Conservation (phyloP, 2,329 filamentous ascomycete species). For the Xylaria polymorpha region DNA sequence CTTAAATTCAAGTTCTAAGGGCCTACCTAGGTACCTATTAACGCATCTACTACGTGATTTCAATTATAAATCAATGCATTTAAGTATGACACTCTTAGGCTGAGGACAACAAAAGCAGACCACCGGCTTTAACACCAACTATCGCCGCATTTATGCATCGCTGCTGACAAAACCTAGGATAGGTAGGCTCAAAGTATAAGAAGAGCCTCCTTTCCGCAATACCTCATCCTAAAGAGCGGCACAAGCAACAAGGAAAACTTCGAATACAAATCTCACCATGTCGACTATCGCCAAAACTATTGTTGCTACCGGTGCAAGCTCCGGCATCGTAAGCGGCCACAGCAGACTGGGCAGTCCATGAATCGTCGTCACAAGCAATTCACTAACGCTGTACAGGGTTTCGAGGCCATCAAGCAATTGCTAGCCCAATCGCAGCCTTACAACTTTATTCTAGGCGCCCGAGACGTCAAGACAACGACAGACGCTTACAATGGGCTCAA, state of each 20-base stretch:
- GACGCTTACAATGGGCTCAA: constrained; percentile 57
- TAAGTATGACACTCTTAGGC: too few species aligned
- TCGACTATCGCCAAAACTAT: constrained; percentile 59
- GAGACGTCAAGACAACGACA: constrained; percentile 57
- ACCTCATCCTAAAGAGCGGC: neutral
- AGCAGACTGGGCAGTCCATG: neutral
- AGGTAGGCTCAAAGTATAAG: constrained; percentile 25
- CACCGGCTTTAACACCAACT: constrained; percentile 32
- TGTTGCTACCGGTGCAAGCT: constrained; percentile 62
- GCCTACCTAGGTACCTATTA: too few species aligned
- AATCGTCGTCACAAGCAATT: constrained; percentile 6
- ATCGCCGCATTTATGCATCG: constrained; percentile 23
- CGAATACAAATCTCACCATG: constrained; percentile 48
- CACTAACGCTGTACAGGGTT: constrained; percentile 55
- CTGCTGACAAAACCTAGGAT: constrained; percentile 32
- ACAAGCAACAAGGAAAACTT: neutral
- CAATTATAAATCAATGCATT: constrained; percentile 5
- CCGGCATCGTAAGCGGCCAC: constrained; percentile 57
- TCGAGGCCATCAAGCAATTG: constrained; percentile 65
- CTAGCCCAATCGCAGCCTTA: constrained; percentile 59
- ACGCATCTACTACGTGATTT: neutral
- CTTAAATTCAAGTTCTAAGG: neutral
- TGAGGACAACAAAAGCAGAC: neutral
- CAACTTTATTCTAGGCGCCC: constrained; percentile 61
- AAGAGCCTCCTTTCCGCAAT: neutral